Conservation (phyloP, 1,284 basidiomycete species). For the Pseudozyma thailandica region DNA sequence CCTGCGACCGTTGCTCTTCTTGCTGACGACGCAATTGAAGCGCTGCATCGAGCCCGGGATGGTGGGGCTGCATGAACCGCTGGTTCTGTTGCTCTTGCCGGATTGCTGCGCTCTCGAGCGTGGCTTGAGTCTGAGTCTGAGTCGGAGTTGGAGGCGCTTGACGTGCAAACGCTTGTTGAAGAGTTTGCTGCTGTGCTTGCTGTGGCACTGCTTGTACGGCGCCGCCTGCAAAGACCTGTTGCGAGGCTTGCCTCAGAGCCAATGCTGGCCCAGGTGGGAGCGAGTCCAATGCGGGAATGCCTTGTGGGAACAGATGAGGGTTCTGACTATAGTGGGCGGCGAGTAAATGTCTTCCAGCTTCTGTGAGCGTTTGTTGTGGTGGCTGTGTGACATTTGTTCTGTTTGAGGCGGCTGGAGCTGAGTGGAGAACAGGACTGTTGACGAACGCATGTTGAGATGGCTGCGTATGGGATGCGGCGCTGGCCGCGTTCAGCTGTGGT, state of each 20-base stretch:
- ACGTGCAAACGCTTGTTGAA: constrained; percentile 6
- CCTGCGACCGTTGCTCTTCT: neutral
- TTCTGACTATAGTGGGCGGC: constrained; percentile 1
- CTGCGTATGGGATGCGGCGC: no score
- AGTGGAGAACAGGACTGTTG: no score
- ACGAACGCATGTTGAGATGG: no score
- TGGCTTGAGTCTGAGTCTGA: no score
- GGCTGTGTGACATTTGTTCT: constrained; percentile 2
- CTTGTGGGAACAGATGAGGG: neutral
- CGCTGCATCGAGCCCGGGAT: neutral
- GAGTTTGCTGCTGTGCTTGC: constrained; percentile 4
- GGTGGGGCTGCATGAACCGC: neutral
- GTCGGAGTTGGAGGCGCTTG: neutral
- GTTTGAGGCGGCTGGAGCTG: no score
- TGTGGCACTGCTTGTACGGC: neutral
- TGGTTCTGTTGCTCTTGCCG: no score
- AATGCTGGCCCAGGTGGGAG: neutral
- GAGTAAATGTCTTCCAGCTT: neutral
- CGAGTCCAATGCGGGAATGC: neutral
- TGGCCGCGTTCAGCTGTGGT: neutral
- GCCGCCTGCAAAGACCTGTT: neutral
- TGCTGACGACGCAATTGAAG: neutral
- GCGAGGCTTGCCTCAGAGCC: neutral
- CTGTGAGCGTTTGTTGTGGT: constrained; percentile 1
- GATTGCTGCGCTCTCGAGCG: no score